A percentile compares a stretch with the other conserved stretches of the same genome.
phyloP scores from a whole-genome alignment of 2,329 filamentous ascomycete genomes.

The Aulographum hederae region DNA sequence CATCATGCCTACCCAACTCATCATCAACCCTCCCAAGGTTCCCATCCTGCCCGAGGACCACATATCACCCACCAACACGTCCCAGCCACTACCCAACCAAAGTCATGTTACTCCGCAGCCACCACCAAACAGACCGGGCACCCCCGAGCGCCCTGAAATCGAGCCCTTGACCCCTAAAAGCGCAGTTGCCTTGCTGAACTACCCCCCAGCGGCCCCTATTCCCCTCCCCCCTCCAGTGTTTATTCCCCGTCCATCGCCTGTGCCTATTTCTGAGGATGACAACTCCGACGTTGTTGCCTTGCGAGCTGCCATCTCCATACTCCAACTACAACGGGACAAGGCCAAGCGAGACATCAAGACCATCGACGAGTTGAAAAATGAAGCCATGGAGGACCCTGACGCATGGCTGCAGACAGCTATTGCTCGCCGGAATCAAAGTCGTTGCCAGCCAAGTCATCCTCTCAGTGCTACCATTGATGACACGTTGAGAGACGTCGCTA shows the following conservation, averaged over 20 bases:
- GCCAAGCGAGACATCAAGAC: conserved; percentile 57
- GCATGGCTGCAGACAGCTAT: conserved; percentile 40
- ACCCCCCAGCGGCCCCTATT: too few relatives aligned
- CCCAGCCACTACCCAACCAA: too few relatives aligned
- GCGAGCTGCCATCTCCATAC: conserved; percentile 64
- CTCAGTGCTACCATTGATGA: background rate
- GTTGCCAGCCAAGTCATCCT: conserved; percentile 24
- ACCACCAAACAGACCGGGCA: too few relatives aligned
- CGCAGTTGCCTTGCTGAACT: too few relatives aligned
- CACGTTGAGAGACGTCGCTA: background rate
- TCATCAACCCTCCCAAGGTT: too few relatives aligned
- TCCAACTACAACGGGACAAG: conserved; percentile 71
- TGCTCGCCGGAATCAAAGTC: conserved; percentile 5
- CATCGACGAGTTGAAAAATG: conserved; percentile 50
- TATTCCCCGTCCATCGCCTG: conserved; percentile 48
- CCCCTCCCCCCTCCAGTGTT: too few relatives aligned
- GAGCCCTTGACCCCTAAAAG: too few relatives aligned
- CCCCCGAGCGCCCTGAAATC: too few relatives aligned
- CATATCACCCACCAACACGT: too few relatives aligned
- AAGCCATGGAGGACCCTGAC: conserved; percentile 51
- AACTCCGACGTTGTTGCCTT: conserved; percentile 83
- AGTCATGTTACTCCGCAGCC: too few relatives aligned
- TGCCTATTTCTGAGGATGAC: conserved; percentile 16
- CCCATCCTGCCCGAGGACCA: too few relatives aligned
- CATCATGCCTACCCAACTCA: too few relatives aligned